Percentiles rank a stretch among this genome's conserved stretches.
Conservation (phyloP, 2,329 filamentous ascomycete species). For the Xylaria sp. region DNA sequence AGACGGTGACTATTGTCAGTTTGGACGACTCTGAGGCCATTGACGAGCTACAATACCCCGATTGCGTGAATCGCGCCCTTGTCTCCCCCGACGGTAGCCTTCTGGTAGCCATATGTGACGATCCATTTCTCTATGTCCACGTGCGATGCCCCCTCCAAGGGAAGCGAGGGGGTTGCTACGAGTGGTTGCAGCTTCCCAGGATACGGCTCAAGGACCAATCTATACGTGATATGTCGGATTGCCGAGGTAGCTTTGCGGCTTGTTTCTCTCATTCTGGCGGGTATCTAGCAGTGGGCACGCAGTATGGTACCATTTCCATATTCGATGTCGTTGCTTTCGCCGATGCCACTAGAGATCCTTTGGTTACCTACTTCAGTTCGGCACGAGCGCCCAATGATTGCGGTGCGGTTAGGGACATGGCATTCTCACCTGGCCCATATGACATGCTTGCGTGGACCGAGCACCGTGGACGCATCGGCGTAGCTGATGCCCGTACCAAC, state of each 20-base stretch:
- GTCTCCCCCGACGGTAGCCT: slow-evolving; percentile 86
- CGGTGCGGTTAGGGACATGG: slow-evolving; percentile 88
- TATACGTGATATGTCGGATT: slow-evolving; percentile 58
- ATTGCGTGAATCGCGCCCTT: slow-evolving; percentile 92
- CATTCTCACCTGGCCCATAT: slow-evolving; percentile 87
- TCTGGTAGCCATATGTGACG: slow-evolving; percentile 85
- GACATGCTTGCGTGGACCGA: slow-evolving; percentile 95
- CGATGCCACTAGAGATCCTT: slow-evolving; percentile 57
- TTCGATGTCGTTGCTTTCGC: slow-evolving; percentile 64
- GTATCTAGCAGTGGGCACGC: slow-evolving; percentile 77
- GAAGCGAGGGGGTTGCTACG: slow-evolving; percentile 43
- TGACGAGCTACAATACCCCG: slow-evolving; percentile 74
- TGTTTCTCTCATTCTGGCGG: slow-evolving; percentile 75
- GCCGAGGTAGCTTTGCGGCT: slow-evolving; percentile 75
- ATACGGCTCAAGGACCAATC: slow-evolving; percentile 64
- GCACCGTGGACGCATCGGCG: slow-evolving; percentile 75
- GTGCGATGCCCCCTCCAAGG: slow-evolving; percentile 52
- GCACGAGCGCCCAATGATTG: slow-evolving; percentile 72
- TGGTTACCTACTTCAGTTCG: slow-evolving; percentile 78
- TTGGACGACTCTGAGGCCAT: slow-evolving; percentile 69
- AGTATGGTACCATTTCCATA: slow-evolving; percentile 79
- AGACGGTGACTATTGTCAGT: slow-evolving; percentile 82
- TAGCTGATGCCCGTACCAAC: slow-evolving; percentile 73
- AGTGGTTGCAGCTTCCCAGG: slow-evolving; percentile 58
- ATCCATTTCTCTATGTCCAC: slow-evolving; percentile 86